phyloP scores from a whole-genome alignment of 768 basidiomycete species.

The Podaxis sp. region DNA sequence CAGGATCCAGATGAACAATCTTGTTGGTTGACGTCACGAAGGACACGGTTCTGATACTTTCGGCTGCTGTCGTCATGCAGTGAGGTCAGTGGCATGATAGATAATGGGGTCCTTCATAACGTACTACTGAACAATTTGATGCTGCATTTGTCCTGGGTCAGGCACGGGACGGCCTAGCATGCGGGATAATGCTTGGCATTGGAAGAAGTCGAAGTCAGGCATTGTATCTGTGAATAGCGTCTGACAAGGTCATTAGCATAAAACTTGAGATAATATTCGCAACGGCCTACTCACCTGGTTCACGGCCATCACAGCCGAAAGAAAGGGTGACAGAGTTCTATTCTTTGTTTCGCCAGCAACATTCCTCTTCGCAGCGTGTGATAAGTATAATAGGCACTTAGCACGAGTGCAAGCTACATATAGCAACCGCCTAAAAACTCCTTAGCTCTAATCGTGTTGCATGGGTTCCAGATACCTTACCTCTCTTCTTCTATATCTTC shows the following conservation, averaged over 20 bases:
- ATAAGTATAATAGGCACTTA: conserved; percentile 62
- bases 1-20: background rate
- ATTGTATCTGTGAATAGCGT: conserved; percentile 39
- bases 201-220: conserved; percentile 36
- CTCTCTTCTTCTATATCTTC: conserved; percentile 82
- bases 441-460: background rate
- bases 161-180: conserved; percentile 47
- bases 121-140: conserved; percentile 45
- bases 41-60: conserved; percentile 15
- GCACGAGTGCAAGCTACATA: conserved; percentile 91
- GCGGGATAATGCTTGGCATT: conserved; percentile 46
- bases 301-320: conserved; percentile 38
- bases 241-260: conserved; percentile 16
- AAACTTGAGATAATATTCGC: background rate
- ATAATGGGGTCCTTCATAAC: conserved; percentile 19
- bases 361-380: conserved; percentile 44
- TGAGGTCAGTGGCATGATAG: conserved; percentile 11
- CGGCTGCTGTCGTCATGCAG: conserved; percentile 23
- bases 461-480: conserved; percentile 31
- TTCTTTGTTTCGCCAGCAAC: conserved; percentile 49
- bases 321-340: conserved; percentile 54
- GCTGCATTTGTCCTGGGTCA: conserved; percentile 36
- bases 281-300: conserved; percentile 31
- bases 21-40: background rate
- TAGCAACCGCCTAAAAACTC: conserved; percentile 58